Percentiles rank a stretch among this genome's conserved stretches.
phyloP scores from a whole-genome alignment of 1,284 basidiomycete genomes.

The Inonotus obliquus region DNA sequence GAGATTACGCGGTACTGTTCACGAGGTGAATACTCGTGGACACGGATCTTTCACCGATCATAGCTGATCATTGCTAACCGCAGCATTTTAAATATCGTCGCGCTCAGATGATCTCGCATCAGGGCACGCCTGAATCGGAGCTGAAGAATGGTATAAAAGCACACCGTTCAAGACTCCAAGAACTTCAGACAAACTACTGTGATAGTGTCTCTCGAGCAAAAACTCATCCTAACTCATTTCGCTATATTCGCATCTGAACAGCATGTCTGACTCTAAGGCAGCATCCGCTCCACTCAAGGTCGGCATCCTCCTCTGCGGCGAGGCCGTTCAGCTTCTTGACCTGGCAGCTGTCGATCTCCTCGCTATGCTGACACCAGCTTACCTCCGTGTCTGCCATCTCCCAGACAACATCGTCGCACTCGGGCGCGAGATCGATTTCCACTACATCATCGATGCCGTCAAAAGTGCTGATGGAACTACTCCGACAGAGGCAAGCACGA shows the following conservation, averaged over 20 bases:
- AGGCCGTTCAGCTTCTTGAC: slow-evolving; percentile 13
- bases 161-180: background rate
- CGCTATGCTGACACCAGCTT: background rate
- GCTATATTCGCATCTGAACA: background rate
- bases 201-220: background rate
- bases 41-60: too few species aligned
- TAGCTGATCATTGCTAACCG: too few species aligned
- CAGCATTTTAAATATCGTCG: too few species aligned
- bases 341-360: slow-evolving; percentile 16
- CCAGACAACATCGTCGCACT: slow-evolving; percentile 4
- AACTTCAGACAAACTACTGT: background rate
- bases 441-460: slow-evolving; percentile 12
- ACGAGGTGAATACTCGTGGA: too few species aligned
- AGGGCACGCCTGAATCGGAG: background rate
- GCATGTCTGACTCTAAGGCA: background rate
- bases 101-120: too few species aligned
- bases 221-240: background rate
- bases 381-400: background rate
- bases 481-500: slow-evolving; percentile 1
- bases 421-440: slow-evolving; percentile 7
- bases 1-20: too few species aligned
- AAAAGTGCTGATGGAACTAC: background rate
- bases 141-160: background rate
- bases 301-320: slow-evolving; percentile 6
- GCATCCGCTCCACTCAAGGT: slow-evolving; percentile 5